A percentile compares a stretch with the other conserved stretches of the same genome.
phyloP scores from a whole-genome alignment of 2,329 filamentous ascomycete species.

The Raffaelea ambrosiae region DNA sequence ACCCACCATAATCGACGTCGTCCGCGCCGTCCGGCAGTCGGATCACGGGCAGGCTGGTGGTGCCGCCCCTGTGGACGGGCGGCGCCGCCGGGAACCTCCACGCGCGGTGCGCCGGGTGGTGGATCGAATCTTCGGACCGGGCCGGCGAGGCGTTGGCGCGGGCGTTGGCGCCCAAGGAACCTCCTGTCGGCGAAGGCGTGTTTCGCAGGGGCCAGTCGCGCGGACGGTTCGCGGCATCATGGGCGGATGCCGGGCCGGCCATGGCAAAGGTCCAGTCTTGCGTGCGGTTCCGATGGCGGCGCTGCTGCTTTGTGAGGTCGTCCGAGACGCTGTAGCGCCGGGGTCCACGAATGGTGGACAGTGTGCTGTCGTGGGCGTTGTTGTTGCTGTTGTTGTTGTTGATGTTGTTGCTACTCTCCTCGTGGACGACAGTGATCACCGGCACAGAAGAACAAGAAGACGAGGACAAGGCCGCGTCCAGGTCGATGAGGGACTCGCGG shows the following conservation, averaged over 20 bases:
- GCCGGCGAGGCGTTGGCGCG: background rate
- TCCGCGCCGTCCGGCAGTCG: background rate
- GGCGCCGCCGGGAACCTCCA: too few relatives aligned
- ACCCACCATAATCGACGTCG: constrained; percentile 15
- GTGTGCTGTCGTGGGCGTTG: constrained; percentile 44
- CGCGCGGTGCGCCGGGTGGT: too few relatives aligned
- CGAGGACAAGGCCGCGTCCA: constrained; percentile 45
- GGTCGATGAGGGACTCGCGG: constrained; percentile 55
- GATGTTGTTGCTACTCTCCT: too few relatives aligned
- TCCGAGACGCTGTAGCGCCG: constrained; percentile 50
- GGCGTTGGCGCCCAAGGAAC: background rate
- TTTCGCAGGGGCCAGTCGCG: constrained; percentile 21
- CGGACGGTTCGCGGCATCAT: constrained; percentile 35
- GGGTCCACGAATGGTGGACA: constrained; percentile 30
- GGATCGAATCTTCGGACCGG: too few relatives aligned
- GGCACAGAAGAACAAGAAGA: too few relatives aligned
- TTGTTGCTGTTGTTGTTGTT: too few relatives aligned
- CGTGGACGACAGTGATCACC: too few relatives aligned
- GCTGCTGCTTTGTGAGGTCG: constrained; percentile 20
- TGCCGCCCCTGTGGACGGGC: background rate
- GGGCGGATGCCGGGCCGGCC: constrained; percentile 35
- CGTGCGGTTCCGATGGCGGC: constrained; percentile 18
- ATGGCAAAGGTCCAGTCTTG: constrained; percentile 46
- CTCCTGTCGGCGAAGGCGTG: background rate
- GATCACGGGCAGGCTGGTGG: too few relatives aligned